These are phyloP conservation scores for Termitomyces sp. DNA, from an alignment of 768 basidiomycete species.

Conservation along the genomic window DNA sequence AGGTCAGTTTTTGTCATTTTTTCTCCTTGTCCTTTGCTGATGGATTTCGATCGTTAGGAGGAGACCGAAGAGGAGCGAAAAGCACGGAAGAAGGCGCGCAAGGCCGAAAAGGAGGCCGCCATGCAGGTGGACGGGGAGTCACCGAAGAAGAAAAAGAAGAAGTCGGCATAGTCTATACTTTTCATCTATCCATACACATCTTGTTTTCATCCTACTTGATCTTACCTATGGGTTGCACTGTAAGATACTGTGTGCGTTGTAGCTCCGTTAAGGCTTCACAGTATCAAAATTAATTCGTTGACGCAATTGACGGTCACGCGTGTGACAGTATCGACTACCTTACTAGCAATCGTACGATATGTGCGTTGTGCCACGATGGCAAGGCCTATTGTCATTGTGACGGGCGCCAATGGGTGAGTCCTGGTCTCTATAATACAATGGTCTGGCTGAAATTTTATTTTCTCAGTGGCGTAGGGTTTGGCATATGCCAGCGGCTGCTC, in stretches of 20 bases:
- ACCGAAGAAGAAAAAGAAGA: slow-evolving; percentile 62
- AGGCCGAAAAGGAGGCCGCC: slow-evolving; percentile 68
- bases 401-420: slow-evolving; percentile 65
- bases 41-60: slow-evolving; percentile 27
- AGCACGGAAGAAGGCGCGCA: slow-evolving; percentile 71
- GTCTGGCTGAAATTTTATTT: neutral
- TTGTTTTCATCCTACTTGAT: neutral
- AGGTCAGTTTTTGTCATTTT: slow-evolving; percentile 31
- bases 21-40: slow-evolving; percentile 3
- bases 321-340: slow-evolving; percentile 9
- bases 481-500: slow-evolving; percentile 77
- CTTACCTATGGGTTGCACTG: neutral
- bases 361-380: slow-evolving; percentile 21
- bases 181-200: slow-evolving; percentile 4
- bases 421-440: neutral
- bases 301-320: neutral
- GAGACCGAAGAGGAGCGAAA: slow-evolving; percentile 87
- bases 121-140: slow-evolving; percentile 39
- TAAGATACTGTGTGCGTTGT: neutral
- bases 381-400: slow-evolving; percentile 57
- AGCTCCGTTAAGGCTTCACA: neutral
- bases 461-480: slow-evolving; percentile 79
- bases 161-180: slow-evolving; percentile 29
- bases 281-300: too few species aligned
- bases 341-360: slow-evolving; percentile 13